Percentiles rank a stretch among this genome's conserved stretches.
These are phyloP conservation scores for Conringia planisiliqua DNA, from an alignment of 345 rosid species.

Conservation along the genomic window DNA sequence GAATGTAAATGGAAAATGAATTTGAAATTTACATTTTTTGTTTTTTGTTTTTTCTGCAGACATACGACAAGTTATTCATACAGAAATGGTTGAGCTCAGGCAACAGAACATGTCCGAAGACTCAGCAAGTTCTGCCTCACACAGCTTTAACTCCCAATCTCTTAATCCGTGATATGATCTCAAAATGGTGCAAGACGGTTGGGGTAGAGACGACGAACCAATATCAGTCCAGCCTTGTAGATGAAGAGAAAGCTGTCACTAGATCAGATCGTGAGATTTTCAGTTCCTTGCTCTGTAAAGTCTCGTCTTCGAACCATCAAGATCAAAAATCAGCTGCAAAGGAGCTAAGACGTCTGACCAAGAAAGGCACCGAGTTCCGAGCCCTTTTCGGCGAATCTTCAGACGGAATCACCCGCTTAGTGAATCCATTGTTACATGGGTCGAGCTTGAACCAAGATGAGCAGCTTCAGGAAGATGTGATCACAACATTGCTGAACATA, in stretches of 20 bases:
- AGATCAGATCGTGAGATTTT: constrained; percentile 60
- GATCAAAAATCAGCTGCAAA: constrained; percentile 79
- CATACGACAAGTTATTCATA: constrained; percentile 75
- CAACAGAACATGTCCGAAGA: constrained; percentile 79
- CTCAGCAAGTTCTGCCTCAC: constrained; percentile 81
- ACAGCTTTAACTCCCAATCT: constrained; percentile 65
- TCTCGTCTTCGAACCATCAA: constrained; percentile 40
- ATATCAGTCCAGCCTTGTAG: constrained; percentile 22
- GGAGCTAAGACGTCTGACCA: constrained; percentile 73
- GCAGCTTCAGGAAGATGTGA: constrained; percentile 83
- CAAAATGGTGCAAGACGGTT: constrained; percentile 69
- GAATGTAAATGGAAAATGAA: neutral
- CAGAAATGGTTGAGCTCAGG: constrained; percentile 84
- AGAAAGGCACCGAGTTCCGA: constrained; percentile 66
- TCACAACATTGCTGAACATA: constrained; percentile 81
- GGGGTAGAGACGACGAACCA: constrained; percentile 51
- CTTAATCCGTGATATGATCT: constrained; percentile 72
- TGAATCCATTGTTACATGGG: constrained; percentile 54
- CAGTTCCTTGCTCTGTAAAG: constrained; percentile 55
- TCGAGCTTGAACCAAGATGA: constrained; percentile 36
- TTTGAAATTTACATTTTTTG: neutral
- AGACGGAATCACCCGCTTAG: constrained; percentile 58
- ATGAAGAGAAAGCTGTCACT: constrained; percentile 50
- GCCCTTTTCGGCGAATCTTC: constrained; percentile 64
- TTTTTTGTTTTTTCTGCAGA: constrained; percentile 45